A percentile compares a stretch with the other conserved stretches of the same genome.
phyloP scores from a whole-genome alignment of 768 basidiomycete genomes.

The Daedaleopsis nitida region DNA sequence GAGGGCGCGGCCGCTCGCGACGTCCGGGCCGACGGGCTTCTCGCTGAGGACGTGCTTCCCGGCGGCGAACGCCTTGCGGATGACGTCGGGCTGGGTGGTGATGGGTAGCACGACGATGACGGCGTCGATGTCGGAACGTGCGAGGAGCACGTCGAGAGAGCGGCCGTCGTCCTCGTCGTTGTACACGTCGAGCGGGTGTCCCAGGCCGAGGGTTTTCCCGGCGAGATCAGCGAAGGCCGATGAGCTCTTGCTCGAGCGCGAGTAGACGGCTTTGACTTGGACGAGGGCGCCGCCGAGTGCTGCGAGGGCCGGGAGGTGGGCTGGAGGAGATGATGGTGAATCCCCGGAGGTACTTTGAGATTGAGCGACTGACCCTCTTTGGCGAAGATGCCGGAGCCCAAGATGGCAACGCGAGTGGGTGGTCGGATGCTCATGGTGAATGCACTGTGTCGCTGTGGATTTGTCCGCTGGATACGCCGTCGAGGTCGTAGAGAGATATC shows the following conservation, averaged over 20 bases:
- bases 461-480: slow-evolving; percentile 4
- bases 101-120: slow-evolving; percentile 83
- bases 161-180: slow-evolving; percentile 47
- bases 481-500: too few species aligned
- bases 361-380: slow-evolving; percentile 56
- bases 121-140: slow-evolving; percentile 65
- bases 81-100: slow-evolving; percentile 65
- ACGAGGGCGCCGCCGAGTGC: slow-evolving; percentile 45
- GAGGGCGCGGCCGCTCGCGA: slow-evolving; percentile 60
- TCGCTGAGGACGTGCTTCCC: slow-evolving; percentile 91
- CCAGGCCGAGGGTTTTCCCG: slow-evolving; percentile 40
- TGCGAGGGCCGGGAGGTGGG: slow-evolving; percentile 72
- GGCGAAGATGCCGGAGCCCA: slow-evolving; percentile 82
- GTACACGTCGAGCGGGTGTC: slow-evolving; percentile 50
- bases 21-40: slow-evolving; percentile 81
- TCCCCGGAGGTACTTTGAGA: slow-evolving; percentile 18
- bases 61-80: slow-evolving; percentile 63
- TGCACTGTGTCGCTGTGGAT: background rate
- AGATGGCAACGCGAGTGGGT: slow-evolving; percentile 65
- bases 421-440: slow-evolving; percentile 44
- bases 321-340: slow-evolving; percentile 39
- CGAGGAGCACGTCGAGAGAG: slow-evolving; percentile 64
- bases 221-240: slow-evolving; percentile 54
- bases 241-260: slow-evolving; percentile 67
- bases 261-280: slow-evolving; percentile 74